A percentile compares a stretch with the other conserved stretches of the same genome.
These are phyloP conservation scores for Trypanosoma conorhini DNA, from an alignment of 208 protist genomes.

Conservation along the genomic window DNA sequence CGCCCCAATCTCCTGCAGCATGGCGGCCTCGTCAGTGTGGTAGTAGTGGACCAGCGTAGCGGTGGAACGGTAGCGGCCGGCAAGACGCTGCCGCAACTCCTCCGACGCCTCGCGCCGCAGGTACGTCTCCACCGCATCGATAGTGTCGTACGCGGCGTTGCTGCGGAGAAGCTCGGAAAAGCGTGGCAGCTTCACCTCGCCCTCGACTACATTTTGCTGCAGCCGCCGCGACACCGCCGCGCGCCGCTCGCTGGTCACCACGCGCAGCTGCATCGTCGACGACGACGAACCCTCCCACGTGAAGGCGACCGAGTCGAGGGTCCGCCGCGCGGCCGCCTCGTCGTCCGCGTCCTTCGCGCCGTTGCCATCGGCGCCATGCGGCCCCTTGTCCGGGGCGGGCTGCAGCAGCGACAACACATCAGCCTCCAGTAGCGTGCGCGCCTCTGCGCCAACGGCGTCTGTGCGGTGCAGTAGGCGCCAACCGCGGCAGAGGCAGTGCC, in stretches of 20 bases:
- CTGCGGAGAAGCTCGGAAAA: slow-evolving; percentile 39
- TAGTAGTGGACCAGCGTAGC: slow-evolving; percentile 71
- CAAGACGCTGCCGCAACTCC: slow-evolving; percentile 30
- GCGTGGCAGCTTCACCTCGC: slow-evolving; percentile 43
- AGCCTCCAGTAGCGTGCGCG: slow-evolving; percentile 42
- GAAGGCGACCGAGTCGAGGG: slow-evolving; percentile 15
- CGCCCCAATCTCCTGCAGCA: slow-evolving; percentile 58
- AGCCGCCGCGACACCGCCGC: slow-evolving; percentile 17
- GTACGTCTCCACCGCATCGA: slow-evolving; percentile 40
- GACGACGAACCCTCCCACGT: slow-evolving; percentile 34
- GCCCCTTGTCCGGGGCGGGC: slow-evolving; percentile 39
- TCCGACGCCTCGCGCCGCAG: slow-evolving; percentile 24
- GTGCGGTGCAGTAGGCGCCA: slow-evolving; percentile 63
- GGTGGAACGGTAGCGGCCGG: slow-evolving; percentile 49
- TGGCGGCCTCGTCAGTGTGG: slow-evolving; percentile 52
- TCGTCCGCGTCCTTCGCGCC: slow-evolving; percentile 12
- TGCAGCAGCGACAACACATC: slow-evolving; percentile 68
- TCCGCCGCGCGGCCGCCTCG: not conserved
- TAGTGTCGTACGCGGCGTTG: slow-evolving; percentile 38
- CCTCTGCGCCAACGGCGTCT: slow-evolving; percentile 34
- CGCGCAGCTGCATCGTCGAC: slow-evolving; percentile 61
- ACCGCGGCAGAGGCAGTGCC: slow-evolving; percentile 64
- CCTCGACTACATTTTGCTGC: slow-evolving; percentile 27
- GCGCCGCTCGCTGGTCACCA: slow-evolving; percentile 76
- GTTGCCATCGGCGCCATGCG: slow-evolving; percentile 35